Evolutionary conservation across 2,329 filamentous ascomycete genomes (phyloP).

Genomic region (Monilinia vaccinii-corymbosi): DNA sequence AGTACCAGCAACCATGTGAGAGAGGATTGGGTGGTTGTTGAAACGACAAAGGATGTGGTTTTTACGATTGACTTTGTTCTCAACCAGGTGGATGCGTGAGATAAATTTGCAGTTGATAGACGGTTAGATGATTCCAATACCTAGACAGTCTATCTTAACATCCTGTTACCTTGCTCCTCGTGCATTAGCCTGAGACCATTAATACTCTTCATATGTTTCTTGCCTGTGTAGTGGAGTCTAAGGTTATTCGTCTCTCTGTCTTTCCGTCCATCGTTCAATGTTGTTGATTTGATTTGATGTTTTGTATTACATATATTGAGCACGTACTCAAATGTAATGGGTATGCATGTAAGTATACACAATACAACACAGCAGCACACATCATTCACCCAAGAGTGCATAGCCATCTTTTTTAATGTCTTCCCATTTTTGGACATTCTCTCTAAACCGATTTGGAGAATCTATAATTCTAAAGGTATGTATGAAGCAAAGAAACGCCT

Average conservation of each 20-base stretch:
- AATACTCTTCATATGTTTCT: not conserved
- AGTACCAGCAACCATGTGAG: constrained; percentile 77
- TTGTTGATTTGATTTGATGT: no score
- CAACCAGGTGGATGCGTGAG: not conserved
- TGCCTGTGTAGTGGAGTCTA: not conserved
- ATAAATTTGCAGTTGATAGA: not conserved
- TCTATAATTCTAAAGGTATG: not conserved
- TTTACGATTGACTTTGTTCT: constrained; percentile 58
- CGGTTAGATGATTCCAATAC: not conserved
- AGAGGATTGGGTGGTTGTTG: constrained; percentile 48
- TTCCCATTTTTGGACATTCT: not conserved
- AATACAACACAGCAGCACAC: no score
- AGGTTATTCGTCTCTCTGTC: no score
- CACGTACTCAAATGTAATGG: no score
- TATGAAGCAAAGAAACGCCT: not conserved
- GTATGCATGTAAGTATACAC: no score
- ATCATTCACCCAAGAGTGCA: not conserved
- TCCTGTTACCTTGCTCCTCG: not conserved
- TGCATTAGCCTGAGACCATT: no score
- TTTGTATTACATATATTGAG: no score
- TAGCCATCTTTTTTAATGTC: not conserved
- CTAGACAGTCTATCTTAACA: no score
- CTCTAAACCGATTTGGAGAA: not conserved
- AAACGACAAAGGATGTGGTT: constrained; percentile 55
- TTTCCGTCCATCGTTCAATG: not conserved